Conservation (phyloP, 306 rosid genomes). For the Rosa persica region DNA sequence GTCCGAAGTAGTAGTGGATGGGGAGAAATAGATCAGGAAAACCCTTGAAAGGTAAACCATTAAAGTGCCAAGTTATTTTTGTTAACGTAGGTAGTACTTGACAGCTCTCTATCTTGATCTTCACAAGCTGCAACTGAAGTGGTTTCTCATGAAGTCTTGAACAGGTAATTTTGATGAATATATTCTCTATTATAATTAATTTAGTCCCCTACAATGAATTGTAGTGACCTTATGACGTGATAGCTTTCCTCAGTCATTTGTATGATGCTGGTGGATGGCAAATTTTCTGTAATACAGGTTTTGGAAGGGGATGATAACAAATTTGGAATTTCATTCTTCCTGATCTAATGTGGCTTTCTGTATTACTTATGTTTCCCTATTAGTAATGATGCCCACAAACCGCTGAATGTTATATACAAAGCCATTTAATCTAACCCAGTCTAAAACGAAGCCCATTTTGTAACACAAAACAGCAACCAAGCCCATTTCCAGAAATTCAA, state of each 20-base stretch:
- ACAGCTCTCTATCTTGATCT: not conserved
- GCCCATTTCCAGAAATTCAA: not conserved
- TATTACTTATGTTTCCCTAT: not conserved
- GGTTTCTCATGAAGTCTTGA: not conserved
- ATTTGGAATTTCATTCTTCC: not conserved
- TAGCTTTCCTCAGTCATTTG: not conserved
- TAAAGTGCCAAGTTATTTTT: constrained; percentile 1
- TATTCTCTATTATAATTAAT: not conserved
- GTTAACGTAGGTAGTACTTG: not conserved
- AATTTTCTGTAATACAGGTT: not conserved
- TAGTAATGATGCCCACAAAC: not conserved
- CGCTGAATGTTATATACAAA: not conserved
- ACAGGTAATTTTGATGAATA: constrained; percentile 1
- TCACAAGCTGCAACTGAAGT: not conserved
- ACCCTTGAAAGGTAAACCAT: constrained; percentile 15
- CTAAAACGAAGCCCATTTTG: not conserved
- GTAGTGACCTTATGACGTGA: not conserved
- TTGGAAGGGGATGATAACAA: not conserved
- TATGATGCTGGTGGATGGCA: constrained; percentile 3
- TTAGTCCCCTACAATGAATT: not conserved
- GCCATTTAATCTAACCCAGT: too few relatives aligned
- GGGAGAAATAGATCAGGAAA: constrained; percentile 45
- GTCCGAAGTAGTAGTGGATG: constrained; percentile 73
- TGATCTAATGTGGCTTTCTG: too few relatives aligned
- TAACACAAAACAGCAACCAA: not conserved